phyloP scores from a whole-genome alignment of 768 basidiomycete genomes.

The Cantharellus anzutake region DNA sequence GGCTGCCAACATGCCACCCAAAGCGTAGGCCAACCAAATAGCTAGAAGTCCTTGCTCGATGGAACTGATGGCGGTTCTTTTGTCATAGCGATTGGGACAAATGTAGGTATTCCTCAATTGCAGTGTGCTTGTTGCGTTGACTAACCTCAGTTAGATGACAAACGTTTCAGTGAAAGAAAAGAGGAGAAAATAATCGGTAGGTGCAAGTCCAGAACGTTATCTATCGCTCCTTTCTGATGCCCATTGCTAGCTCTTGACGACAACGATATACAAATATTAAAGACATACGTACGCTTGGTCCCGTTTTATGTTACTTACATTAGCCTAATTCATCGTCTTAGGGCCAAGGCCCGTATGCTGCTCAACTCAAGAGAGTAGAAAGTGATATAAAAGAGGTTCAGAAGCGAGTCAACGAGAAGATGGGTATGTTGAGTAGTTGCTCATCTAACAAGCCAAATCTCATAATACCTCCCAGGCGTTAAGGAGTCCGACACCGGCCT shows the following conservation, averaged over 20 bases:
- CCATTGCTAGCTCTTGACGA: conserved; percentile 66
- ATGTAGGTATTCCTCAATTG: conserved; percentile 31
- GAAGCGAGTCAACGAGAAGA: conserved; percentile 93
- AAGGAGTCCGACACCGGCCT: conserved; percentile 98
- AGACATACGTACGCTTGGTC: conserved; percentile 63
- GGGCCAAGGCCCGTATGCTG: conserved; percentile 97
- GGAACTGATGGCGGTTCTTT: neutral
- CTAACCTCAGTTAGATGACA: conserved; percentile 38
- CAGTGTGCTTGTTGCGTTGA: neutral
- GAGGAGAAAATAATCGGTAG: conserved; percentile 84
- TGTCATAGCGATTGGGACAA: conserved; percentile 87
- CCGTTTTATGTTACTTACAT: neutral
- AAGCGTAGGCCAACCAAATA: conserved; percentile 30
- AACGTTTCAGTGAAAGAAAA: conserved; percentile 69
- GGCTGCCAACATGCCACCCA: conserved; percentile 57
- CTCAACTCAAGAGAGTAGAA: conserved; percentile 73
- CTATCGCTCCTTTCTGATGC: neutral
- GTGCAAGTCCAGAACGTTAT: conserved; percentile 13
- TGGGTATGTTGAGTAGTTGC: conserved; percentile 32
- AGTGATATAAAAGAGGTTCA: conserved; percentile 88
- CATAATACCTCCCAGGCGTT: conserved; percentile 34
- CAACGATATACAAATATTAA: conserved; percentile 95
- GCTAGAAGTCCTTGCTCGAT: neutral
- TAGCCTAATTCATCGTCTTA: conserved; percentile 16
- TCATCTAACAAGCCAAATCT: neutral